Evolutionary conservation across 1,139 yeast genomes (phyloP).

Genomic region (Hyphopichia pseudoburtonii): DNA sequence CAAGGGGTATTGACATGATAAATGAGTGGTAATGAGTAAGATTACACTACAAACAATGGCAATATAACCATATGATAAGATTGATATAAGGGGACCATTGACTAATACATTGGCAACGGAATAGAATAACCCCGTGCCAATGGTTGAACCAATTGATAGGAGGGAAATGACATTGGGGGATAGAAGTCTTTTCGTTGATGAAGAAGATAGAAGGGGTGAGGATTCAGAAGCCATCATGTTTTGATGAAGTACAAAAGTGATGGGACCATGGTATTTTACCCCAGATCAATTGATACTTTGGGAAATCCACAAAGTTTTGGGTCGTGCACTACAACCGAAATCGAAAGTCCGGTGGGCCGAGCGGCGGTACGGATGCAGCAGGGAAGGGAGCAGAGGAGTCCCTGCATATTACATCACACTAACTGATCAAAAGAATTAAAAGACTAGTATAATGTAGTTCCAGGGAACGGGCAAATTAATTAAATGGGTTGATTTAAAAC

Average conservation of each 20-base stretch:
- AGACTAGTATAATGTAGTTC: no score
- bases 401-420: no score
- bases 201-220: neutral
- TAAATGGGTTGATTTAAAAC: no score
- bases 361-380: no score
- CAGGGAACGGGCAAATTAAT: no score
- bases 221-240: neutral
- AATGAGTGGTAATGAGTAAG: slow-evolving; percentile 20
- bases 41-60: slow-evolving; percentile 17
- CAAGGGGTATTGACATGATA: slow-evolving; percentile 20
- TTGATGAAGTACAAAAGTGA: neutral
- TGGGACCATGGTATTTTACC: neutral
- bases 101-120: slow-evolving; percentile 17
- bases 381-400: no score
- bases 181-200: slow-evolving; percentile 5
- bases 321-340: no score
- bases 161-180: slow-evolving; percentile 20
- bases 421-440: no score
- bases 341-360: no score
- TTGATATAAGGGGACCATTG: slow-evolving; percentile 21
- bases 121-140: slow-evolving; percentile 29
- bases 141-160: slow-evolving; percentile 27
- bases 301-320: no score
- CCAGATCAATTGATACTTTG: no score
- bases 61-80: slow-evolving; percentile 18